phyloP scores from a whole-genome alignment of 257 asterid genomes.

The Fraxinus cuspidata region DNA sequence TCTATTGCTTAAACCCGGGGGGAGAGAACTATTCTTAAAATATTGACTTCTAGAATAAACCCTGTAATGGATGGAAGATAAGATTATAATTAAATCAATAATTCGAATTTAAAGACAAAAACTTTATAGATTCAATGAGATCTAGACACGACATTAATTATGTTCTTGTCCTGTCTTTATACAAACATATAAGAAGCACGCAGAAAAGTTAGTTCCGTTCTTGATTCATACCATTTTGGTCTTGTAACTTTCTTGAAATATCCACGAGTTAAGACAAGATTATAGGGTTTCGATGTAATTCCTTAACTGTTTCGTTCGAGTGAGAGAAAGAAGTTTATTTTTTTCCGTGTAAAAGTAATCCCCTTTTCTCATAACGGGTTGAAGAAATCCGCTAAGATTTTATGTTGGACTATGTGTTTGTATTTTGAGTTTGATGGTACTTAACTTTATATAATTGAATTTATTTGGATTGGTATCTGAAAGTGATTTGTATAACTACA shows the following conservation, averaged over 20 bases:
- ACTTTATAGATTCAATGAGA: slow-evolving; percentile 1
- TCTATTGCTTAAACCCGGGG: slow-evolving; percentile 29
- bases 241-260: neutral
- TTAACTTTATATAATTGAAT: too few species aligned
- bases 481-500: too few species aligned
- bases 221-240: neutral
- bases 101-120: neutral
- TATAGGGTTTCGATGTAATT: too few species aligned
- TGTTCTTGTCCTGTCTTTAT: neutral
- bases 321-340: too few species aligned
- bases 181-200: neutral
- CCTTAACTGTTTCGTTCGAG: too few species aligned
- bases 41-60: too few species aligned
- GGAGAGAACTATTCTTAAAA: neutral
- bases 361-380: too few species aligned
- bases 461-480: too few species aligned
- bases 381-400: too few species aligned
- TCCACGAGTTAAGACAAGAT: neutral
- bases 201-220: neutral
- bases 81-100: neutral
- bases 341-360: too few species aligned
- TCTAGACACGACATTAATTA: slow-evolving; percentile 10
- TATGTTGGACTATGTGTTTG: too few species aligned
- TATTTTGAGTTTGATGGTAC: too few species aligned
- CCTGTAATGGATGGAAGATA: neutral